Evolutionary conservation across 2,329 filamentous ascomycete genomes (phyloP), one percentile per base, ranked within the genome.

Genomic region (Didymosphaeria variabile): DNA sequence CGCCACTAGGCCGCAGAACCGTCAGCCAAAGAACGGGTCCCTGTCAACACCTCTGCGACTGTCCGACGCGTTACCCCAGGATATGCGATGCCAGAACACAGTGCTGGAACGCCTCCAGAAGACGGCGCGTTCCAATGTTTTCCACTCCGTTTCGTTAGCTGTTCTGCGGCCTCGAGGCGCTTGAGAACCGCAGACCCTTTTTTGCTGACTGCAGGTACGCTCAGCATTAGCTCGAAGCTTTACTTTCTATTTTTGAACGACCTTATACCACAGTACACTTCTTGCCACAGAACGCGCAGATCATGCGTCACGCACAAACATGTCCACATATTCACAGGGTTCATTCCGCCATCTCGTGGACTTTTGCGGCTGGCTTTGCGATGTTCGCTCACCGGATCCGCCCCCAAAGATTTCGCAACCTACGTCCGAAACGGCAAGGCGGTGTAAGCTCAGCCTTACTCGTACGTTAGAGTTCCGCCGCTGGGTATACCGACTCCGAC

Each of bases 401-500:
- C 38, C 53, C 53, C 52, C 42, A 42, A 47, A 32, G 6, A n/a
- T 9, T 19, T 46, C 42, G 53, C 53, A 55, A 55, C 15, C 31
- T 31, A 17, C 17, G 53, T 55, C 53, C 53, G 42, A 47, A 36
- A 9, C 40, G 53, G 42, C 12, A 47, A 23, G 29, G n/a, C 40
- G 32, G 12, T 12, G 23, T 60, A 50, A 51, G 44, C 51, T 50
- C 46, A 36, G 58, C 58, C 58, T 56, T 46, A 44, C 34, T 47
- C 45, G 47, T 21, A 42, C 42, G 32, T n/a, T 40, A 10, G 15
- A 17, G 51, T 29, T 29, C 26, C 26, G 26, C 26, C 26, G 21
- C 34, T 59, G 57, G 44, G 52, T 55, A 55, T 45, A 38, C 44
- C 29, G 45, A 47, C 52, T 36, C 52, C 57, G 40, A 50, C 57